Conservation (phyloP, 345 rosid genomes). For the Eucalyptus sideroxylon region DNA sequence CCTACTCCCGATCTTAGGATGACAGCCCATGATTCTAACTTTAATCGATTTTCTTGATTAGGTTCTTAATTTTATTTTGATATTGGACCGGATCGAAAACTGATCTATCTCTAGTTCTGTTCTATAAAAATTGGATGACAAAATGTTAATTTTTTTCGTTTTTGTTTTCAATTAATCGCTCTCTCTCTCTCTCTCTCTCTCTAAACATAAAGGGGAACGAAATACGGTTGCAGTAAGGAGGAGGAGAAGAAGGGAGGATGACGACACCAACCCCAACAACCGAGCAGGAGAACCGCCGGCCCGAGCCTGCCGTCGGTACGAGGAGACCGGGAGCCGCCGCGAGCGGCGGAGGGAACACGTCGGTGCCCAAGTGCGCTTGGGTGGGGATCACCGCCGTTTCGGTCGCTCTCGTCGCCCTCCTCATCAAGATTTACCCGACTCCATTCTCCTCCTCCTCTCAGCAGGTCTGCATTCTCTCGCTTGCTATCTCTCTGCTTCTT, state of each 20-base stretch:
- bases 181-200: neutral
- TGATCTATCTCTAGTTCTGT: no score
- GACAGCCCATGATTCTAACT: accelerated
- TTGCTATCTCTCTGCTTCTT: neutral
- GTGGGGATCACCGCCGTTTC: slow-evolving; percentile 19
- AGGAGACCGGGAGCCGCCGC: neutral
- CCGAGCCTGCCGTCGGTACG: neutral
- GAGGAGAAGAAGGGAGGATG: neutral
- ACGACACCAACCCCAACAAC: neutral
- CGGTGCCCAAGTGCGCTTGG: slow-evolving; percentile 3
- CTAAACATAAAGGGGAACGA: neutral
- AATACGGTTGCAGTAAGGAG: neutral
- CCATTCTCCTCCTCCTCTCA: slow-evolving; percentile 5
- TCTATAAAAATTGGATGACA: neutral
- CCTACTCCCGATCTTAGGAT: no score
- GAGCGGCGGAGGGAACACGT: neutral
- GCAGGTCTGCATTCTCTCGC: slow-evolving; percentile 16
- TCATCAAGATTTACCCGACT: slow-evolving; percentile 24
- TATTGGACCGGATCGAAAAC: no score
- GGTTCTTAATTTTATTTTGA: no score
- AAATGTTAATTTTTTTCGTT: no score
- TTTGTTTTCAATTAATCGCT: neutral
- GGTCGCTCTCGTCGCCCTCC: slow-evolving; percentile 31
- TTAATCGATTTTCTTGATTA: no score
- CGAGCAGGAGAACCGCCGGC: neutral